Evolutionary conservation across 73 alveolate genomes (phyloP).

Genomic region (Loxodes magnus): DNA sequence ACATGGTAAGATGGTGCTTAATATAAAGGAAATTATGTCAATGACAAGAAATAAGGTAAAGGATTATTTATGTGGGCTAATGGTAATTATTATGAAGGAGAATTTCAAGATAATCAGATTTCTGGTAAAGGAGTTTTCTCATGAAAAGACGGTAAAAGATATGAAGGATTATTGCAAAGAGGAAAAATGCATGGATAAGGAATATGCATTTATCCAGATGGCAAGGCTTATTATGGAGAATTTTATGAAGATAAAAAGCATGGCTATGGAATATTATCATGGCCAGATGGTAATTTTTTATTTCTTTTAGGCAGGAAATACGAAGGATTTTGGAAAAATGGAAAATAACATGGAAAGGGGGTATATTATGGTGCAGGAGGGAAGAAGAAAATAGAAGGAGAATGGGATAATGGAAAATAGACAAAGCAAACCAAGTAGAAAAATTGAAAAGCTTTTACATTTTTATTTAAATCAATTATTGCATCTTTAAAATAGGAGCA

Average conservation of each 20-base stretch:
- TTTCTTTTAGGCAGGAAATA: no score
- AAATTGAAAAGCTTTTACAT: no score
- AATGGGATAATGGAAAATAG: constrained; percentile 9
- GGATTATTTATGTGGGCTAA: constrained; percentile 27
- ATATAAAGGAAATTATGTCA: constrained; percentile 42
- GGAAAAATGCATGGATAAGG: constrained; percentile 58
- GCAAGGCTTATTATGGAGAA: constrained; percentile 43
- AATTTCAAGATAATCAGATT: not conserved
- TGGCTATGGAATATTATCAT: constrained; percentile 38
- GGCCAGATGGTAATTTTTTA: constrained; percentile 35
- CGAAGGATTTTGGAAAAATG: constrained; percentile 55
- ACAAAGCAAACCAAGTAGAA: not conserved
- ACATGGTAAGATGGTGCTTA: constrained; percentile 42
- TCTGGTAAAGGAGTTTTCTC: constrained; percentile 4
- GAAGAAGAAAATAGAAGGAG: not conserved
- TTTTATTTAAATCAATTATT: no score
- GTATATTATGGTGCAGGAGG: not conserved
- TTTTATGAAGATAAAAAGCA: constrained; percentile 28
- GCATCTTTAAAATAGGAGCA: no score
- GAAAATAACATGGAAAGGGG: constrained; percentile 43
- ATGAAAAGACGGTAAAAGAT: not conserved
- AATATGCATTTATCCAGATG: constrained; percentile 43
- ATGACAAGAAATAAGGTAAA: constrained; percentile 32
- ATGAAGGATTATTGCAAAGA: constrained; percentile 19
- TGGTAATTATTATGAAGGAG: constrained; percentile 27